phyloP scores from a whole-genome alignment of 2,329 filamentous ascomycete species.

The Zopfia rhizophila region DNA sequence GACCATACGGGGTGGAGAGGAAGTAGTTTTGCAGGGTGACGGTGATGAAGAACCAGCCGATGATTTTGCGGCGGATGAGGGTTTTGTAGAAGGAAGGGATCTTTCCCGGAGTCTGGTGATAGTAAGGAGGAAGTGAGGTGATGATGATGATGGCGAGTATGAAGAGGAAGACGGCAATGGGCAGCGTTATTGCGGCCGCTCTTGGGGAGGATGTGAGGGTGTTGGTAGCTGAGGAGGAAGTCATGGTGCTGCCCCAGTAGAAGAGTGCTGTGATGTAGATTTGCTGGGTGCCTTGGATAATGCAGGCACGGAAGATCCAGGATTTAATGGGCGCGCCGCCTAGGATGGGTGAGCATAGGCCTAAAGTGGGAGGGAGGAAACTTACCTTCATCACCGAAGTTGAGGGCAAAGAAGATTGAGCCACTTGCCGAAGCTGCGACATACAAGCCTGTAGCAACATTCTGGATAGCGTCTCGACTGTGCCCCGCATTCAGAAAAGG shows the following conservation, averaged over 20 bases:
- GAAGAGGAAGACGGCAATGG: conserved; percentile 69
- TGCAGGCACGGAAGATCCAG: conserved; percentile 74
- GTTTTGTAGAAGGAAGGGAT: conserved; percentile 74
- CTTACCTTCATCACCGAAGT: conserved; percentile 74
- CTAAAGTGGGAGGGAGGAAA: too few relatives aligned
- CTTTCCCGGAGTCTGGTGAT: conserved; percentile 70
- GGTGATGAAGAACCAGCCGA: conserved; percentile 73
- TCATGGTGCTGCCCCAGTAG: conserved; percentile 71
- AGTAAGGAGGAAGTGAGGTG: conserved; percentile 72
- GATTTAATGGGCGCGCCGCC: conserved; percentile 69
- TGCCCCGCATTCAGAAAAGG: conserved; percentile 59
- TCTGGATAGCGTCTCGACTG: conserved; percentile 65
- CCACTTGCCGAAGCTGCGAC: conserved; percentile 71
- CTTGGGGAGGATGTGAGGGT: conserved; percentile 37
- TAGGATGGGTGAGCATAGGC: too few relatives aligned
- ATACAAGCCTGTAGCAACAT: conserved; percentile 70
- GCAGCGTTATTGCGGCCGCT: conserved; percentile 64
- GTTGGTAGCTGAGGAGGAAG: conserved; percentile 56
- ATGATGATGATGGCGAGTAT: conserved; percentile 65
- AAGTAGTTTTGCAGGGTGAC: conserved; percentile 75
- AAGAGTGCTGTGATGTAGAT: conserved; percentile 72
- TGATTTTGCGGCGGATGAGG: conserved; percentile 70
- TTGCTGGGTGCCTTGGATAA: conserved; percentile 74
- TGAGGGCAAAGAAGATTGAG: conserved; percentile 73
- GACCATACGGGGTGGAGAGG: conserved; percentile 71